Conservation (phyloP, 2,329 filamentous ascomycete genomes). For the Cladophialophora immunda region DNA sequence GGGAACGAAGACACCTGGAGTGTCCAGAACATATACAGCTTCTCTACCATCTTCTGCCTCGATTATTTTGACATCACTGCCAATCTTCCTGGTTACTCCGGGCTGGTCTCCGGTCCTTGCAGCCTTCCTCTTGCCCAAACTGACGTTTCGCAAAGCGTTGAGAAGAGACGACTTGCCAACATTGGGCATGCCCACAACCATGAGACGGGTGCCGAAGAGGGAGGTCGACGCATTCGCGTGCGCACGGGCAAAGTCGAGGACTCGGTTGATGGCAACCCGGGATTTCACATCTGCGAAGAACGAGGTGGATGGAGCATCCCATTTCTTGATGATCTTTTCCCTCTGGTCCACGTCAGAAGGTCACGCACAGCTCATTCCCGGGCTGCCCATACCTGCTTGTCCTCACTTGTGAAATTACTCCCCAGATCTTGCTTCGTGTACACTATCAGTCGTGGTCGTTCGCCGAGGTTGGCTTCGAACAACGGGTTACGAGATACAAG, state of each 20-base stretch:
- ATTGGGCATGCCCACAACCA: conserved; percentile 98
- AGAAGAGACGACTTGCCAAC: conserved; percentile 96
- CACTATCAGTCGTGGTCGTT: conserved; percentile 78
- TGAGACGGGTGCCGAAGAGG: conserved; percentile 81
- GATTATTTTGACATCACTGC: conserved; percentile 81
- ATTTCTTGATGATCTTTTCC: conserved; percentile 62
- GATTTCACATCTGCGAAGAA: conserved; percentile 63
- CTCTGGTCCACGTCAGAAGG: conserved; percentile 45
- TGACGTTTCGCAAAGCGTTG: conserved; percentile 78
- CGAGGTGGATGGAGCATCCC: conserved; percentile 62
- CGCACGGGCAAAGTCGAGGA: conserved; percentile 62
- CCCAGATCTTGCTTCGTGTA: conserved; percentile 91
- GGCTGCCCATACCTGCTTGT: conserved; percentile 40
- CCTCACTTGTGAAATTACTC: conserved; percentile 50
- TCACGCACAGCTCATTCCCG: not conserved
- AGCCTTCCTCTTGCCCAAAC: conserved; percentile 73
- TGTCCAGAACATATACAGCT: conserved; percentile 87
- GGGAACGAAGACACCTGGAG: conserved; percentile 93
- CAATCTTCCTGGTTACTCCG: conserved; percentile 86
- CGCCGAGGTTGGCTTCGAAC: conserved; percentile 80
- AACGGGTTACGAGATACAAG: conserved; percentile 88
- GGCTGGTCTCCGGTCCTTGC: conserved; percentile 86
- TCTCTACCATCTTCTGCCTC: conserved; percentile 63
- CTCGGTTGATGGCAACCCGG: conserved; percentile 53
- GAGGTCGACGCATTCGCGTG: conserved; percentile 59